Conservation (phyloP, 192 early-diverging fungal species). For the Glomus cerebriforme region DNA sequence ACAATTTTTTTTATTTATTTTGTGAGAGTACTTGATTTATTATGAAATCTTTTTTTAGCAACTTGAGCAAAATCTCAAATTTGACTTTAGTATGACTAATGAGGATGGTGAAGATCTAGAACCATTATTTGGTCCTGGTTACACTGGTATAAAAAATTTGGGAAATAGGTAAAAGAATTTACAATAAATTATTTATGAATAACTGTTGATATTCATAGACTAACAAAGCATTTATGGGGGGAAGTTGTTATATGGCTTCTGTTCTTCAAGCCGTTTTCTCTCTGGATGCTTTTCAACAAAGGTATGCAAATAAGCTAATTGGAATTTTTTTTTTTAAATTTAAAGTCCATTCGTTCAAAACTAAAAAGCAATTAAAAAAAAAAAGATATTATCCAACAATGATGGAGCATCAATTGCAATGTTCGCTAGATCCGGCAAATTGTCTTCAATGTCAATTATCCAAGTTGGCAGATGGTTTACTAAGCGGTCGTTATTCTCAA, state of each 20-base stretch:
- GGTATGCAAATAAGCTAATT: conserved; percentile 46
- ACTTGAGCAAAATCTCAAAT: conserved; percentile 94
- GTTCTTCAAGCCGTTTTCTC: conserved; percentile 88
- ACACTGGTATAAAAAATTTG: conserved; percentile 91
- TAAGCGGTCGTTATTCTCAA: conserved; percentile 82
- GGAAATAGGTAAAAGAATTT: conserved; percentile 76
- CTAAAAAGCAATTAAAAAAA: neutral
- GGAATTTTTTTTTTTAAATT: neutral
- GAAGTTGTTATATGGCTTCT: conserved; percentile 96
- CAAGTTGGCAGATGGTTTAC: conserved; percentile 90
- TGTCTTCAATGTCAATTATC: conserved; percentile 91
- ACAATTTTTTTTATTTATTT: neutral
- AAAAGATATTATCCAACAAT: conserved; percentile 40
- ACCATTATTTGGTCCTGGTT: conserved; percentile 86
- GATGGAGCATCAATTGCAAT: conserved; percentile 51
- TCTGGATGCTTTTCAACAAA: conserved; percentile 73
- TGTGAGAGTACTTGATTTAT: no score
- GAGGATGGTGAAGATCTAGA: conserved; percentile 87
- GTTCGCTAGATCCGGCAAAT: conserved; percentile 60
- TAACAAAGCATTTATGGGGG: neutral
- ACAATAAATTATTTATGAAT: neutral
- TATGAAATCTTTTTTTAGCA: conserved; percentile 53
- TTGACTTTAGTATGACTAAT: conserved; percentile 97
- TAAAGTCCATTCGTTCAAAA: neutral
- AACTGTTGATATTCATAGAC: neutral